Base-by-base conservation (phyloP, 2,329 filamentous ascomycete genomes). In the Coniochaeta prunicola region DNA sequence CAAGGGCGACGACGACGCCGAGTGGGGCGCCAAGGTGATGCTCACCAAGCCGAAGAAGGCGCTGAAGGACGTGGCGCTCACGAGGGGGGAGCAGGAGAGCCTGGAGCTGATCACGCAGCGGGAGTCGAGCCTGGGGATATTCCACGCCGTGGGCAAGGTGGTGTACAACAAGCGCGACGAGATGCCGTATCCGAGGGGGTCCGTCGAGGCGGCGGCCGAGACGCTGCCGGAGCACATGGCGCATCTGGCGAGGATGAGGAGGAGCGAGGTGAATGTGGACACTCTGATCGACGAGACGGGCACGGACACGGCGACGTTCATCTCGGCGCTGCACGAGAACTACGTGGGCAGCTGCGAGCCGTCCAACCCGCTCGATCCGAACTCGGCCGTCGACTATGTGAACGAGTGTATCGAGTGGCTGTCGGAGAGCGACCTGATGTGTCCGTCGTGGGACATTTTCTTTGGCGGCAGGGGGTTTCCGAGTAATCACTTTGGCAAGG, bases 91-190 rank as follows among this genome's bases (percentile, higher is more conserved):
- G 71, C 79, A 84, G 60, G 88, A 96, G 62, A 92, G 86, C 5
- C 73, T 97, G 10, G 85, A 91, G 67, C 77, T 94, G 60, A 84
- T 97, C 24, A 91, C 90, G 0, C 91, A 92, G 67, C 84, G 94
- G 59, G 94, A 97, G 74, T 88, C 90, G 17, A 96, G 88, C 62
- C 78, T 99, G 2, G 94, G 93, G 1, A 91, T 99, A 56, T 99
- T 99, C 68, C 94, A 99, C 71, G 92, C 94, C 0, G 90, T 97
- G 13, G 94, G 93, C 3, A 97, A 94, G 70, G 90, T 99, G 2
- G 87, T 97, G 0, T 96, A 97, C 76, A 99, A 99, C 76, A 99
- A 97, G 71, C 84, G 94, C 53, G 82, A 89, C 24, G 85, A 88
- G 30, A 70, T 61, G 53, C 71, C 73, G 4, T 69, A 72, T 4